A percentile compares a stretch with the other conserved stretches of the same genome.
Conservation (phyloP, 2,329 filamentous ascomycete species). For the Sporothrix protearum region DNA sequence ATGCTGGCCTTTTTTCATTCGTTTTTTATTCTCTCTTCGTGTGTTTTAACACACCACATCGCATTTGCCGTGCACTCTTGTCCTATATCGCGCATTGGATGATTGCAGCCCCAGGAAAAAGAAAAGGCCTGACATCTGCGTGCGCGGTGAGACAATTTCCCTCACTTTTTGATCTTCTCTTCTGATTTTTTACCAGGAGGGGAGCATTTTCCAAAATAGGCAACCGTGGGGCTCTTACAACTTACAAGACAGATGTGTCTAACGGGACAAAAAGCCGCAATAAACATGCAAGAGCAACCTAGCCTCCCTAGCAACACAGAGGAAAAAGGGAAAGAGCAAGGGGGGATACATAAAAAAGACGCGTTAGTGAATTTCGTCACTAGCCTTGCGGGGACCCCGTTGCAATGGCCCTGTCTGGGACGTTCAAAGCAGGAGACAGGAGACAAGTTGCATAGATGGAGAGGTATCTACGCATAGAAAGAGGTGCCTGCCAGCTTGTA, state of each 20-base stretch:
- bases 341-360: not conserved
- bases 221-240: conserved; percentile 16
- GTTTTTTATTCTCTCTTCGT: not conserved
- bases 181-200: not conserved
- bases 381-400: conserved; percentile 18
- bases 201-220: conserved; percentile 11
- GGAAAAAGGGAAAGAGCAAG: not conserved
- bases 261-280: conserved; percentile 11
- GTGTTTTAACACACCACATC: not conserved
- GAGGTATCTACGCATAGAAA: too few relatives aligned
- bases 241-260: not conserved
- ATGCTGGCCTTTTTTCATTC: not conserved
- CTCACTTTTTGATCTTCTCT: not conserved
- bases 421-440: not conserved
- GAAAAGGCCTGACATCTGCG: not conserved
- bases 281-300: too few relatives aligned
- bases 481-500: not conserved
- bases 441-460: not conserved
- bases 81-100: conserved; percentile 12
- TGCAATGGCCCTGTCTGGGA: not conserved
- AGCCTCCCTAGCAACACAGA: not conserved
- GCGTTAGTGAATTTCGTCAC: not conserved
- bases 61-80: not conserved
- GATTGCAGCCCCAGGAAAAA: not conserved
- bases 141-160: conserved; percentile 8